A percentile compares a stretch with the other conserved stretches of the same genome.
Conservation (phyloP, 1,284 basidiomycete species). For the Farysia itapuensis region DNA sequence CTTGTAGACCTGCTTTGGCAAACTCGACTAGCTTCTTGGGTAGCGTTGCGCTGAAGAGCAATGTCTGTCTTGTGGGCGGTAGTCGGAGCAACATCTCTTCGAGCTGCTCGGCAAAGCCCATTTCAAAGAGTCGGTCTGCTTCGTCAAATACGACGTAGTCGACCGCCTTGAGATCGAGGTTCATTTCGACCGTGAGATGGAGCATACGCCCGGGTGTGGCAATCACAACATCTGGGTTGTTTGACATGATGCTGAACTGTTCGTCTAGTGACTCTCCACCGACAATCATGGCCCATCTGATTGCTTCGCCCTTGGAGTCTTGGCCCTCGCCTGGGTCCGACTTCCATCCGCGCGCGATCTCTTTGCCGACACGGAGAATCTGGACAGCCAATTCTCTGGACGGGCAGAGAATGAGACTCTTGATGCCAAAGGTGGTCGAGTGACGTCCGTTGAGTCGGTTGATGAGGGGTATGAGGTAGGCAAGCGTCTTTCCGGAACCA, state of each 20-base stretch:
- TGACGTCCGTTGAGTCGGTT: slow-evolving; percentile 83
- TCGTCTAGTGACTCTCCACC: slow-evolving; percentile 95
- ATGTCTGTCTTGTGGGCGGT: slow-evolving; percentile 81
- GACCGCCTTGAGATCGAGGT: slow-evolving; percentile 81
- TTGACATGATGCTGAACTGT: slow-evolving; percentile 93
- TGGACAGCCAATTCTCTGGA: slow-evolving; percentile 93
- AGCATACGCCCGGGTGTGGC: slow-evolving; percentile 96
- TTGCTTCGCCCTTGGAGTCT: slow-evolving; percentile 65
- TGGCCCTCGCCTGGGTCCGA: slow-evolving; percentile 62
- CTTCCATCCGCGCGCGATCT: slow-evolving; percentile 72
- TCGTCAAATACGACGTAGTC: slow-evolving; percentile 97
- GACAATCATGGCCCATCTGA: slow-evolving; percentile 92
- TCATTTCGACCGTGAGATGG: slow-evolving; percentile 96
- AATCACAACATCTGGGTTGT: slow-evolving; percentile 71
- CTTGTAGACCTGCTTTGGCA: slow-evolving; percentile 84
- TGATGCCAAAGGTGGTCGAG: slow-evolving; percentile 76
- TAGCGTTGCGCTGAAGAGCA: slow-evolving; percentile 93
- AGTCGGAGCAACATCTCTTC: slow-evolving; percentile 87
- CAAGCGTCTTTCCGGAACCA: slow-evolving; percentile 95
- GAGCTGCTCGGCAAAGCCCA: slow-evolving; percentile 91
- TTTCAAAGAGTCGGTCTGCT: slow-evolving; percentile 94
- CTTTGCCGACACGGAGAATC: slow-evolving; percentile 90
- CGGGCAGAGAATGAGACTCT: slow-evolving; percentile 86
- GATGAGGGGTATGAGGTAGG: slow-evolving; percentile 90
- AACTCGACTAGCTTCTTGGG: slow-evolving; percentile 96